phyloP scores from a whole-genome alignment of 352 stramenopile genomes.

The Globisporangium parvum region DNA sequence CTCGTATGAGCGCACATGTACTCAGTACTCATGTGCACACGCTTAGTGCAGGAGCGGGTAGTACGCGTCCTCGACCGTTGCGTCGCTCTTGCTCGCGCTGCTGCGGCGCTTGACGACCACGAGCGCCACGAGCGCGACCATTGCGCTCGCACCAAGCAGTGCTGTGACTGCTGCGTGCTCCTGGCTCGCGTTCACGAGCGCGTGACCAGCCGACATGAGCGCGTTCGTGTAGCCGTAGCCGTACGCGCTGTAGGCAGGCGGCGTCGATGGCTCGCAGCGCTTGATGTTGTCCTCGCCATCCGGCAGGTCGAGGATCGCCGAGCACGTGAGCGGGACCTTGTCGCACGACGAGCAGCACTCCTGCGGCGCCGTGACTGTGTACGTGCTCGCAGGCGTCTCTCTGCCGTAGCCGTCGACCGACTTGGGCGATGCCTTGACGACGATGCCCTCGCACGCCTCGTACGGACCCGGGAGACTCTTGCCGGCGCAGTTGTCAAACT shows the following conservation, averaged over 20 bases:
- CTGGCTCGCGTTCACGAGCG: slow-evolving; percentile 17
- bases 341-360: slow-evolving; percentile 46
- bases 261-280: slow-evolving; percentile 29
- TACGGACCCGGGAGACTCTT: slow-evolving; percentile 27
- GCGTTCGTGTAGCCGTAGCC: slow-evolving; percentile 7
- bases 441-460: slow-evolving; percentile 39
- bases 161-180: slow-evolving; percentile 23
- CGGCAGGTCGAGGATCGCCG: slow-evolving; percentile 35
- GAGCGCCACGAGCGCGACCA: slow-evolving; percentile 46
- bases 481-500: slow-evolving; percentile 30
- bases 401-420: neutral
- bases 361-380: slow-evolving; percentile 19
- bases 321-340: slow-evolving; percentile 24
- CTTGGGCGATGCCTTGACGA: slow-evolving; percentile 18
- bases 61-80: slow-evolving; percentile 41
- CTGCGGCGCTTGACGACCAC: slow-evolving; percentile 42
- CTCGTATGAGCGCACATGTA: too few relatives aligned
- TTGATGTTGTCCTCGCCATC: slow-evolving; percentile 37
- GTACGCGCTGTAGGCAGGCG: slow-evolving; percentile 9
- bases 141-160: slow-evolving; percentile 27
- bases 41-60: slow-evolving; percentile 52
- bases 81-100: slow-evolving; percentile 10
- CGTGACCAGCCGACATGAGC: slow-evolving; percentile 20
- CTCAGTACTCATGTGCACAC: neutral
- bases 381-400: slow-evolving; percentile 11